Percentiles rank a stretch among this genome's conserved stretches.
Conservation (phyloP, 2,329 filamentous ascomycete species). For the Alternaria postmessia region DNA sequence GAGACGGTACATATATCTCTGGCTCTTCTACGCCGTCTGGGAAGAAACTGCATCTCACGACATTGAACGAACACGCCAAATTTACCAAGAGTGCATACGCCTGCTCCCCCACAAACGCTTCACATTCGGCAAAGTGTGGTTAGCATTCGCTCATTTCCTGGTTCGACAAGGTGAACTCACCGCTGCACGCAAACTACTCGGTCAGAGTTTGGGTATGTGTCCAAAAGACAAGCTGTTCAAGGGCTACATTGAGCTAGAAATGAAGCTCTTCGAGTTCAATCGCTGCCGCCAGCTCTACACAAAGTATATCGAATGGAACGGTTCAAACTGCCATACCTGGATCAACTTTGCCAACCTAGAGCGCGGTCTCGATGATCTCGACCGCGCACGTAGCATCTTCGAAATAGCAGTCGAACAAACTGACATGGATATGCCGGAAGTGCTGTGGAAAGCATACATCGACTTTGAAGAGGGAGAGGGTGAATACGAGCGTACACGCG, state of each 20-base stretch:
- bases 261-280: conserved; percentile 92
- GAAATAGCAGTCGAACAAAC: conserved; percentile 85
- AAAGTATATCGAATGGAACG: conserved; percentile 93
- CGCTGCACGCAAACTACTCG: conserved; percentile 85
- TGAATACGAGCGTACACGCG: conserved; percentile 83
- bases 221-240: conserved; percentile 96
- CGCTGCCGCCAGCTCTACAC: conserved; percentile 91
- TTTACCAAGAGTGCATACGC: conserved; percentile 87
- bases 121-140: conserved; percentile 96
- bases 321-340: conserved; percentile 91
- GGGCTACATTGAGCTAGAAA: conserved; percentile 91
- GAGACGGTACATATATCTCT: conserved; percentile 96
- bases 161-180: conserved; percentile 84
- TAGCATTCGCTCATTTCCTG: conserved; percentile 92
- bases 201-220: conserved; percentile 89
- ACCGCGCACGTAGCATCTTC: conserved; percentile 82
- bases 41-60: conserved; percentile 90
- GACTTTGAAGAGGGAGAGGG: conserved; percentile 97
- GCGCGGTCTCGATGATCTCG: conserved; percentile 86
- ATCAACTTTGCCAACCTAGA: conserved; percentile 96
- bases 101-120: conserved; percentile 95
- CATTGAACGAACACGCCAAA: conserved; percentile 78
- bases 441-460: conserved; percentile 98
- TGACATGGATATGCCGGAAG: conserved; percentile 84
- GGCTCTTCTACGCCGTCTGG: conserved; percentile 96